Base-by-base conservation (phyloP, 306 rosid genomes). In the Cucumis melo region DNA sequence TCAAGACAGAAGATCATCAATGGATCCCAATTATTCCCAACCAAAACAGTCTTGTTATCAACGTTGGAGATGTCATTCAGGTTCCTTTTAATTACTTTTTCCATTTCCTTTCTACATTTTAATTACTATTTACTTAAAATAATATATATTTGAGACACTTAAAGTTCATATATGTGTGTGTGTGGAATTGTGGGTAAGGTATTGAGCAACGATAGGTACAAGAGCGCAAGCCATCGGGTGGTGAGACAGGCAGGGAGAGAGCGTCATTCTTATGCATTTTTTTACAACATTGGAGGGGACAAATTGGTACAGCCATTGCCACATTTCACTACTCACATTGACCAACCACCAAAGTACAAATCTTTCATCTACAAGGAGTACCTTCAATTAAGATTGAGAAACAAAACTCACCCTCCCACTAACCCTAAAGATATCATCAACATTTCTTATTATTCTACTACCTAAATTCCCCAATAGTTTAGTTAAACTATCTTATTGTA, bases 301-400 rank as follows among this genome's bases (percentile, higher is more conserved):
- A 88, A 83, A 66, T 86, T 80, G 82, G 84, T 88, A 23, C 83
- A 88, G 41, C 90, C 90, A 60, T 74, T 86, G 63, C 81, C 88
- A 24, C 77, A 81, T 11, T 83, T 88, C 85, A 82, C 84, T 19
- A 55, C 36, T 54, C 82, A 84, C 42, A 86, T 84, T 71, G 83
- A 88, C 9, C 80, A 78, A 65, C 65, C 87, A 72, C 90, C 90
- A 5, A 84, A 84, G 41, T 84, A 84, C 39, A 83, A 38, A 80
- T 82, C 85, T 27, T 88, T 88, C 32, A 1, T 70, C 2, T 84
- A 42, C 68, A 73, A 86, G 57, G 85, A 88, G 0, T 88, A 86
- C 72, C 86, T 64, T 16, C 41, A 64, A 15, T 38, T 84, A 23
- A 86, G 90, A 78, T 2, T 81, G 51, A 84, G 77, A 78, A 86